Percentiles rank a stretch among this genome's conserved stretches.
These are phyloP conservation scores for Hansenula anomala DNA, from an alignment of 1,139 yeast genomes.

Conservation along the genomic window DNA sequence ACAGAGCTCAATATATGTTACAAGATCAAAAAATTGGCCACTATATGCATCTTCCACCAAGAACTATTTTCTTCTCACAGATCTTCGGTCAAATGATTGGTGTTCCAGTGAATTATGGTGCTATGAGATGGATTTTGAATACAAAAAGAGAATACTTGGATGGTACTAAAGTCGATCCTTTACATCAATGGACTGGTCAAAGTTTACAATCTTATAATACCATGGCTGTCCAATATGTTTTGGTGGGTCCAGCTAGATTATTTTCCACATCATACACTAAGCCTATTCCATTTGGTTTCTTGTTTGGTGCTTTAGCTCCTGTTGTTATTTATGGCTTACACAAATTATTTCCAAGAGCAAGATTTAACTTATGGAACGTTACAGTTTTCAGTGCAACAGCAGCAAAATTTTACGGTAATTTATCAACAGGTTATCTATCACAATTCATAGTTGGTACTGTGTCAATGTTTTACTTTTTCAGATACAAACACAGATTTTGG, in stretches of 20 bases:
- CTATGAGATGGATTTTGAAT: slow-evolving; percentile 40
- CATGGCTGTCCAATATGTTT: slow-evolving; percentile 46
- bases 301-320: slow-evolving; percentile 37
- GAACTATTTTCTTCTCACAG: slow-evolving; percentile 42
- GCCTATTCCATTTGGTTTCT: slow-evolving; percentile 40
- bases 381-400: slow-evolving; percentile 45
- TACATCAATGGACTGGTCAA: slow-evolving; percentile 53
- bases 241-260: slow-evolving; percentile 41
- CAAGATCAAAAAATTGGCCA: slow-evolving; percentile 46
- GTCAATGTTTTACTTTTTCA: slow-evolving; percentile 40
- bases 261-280: slow-evolving; percentile 32
- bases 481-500: slow-evolving; percentile 35
- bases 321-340: slow-evolving; percentile 29
- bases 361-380: slow-evolving; percentile 40
- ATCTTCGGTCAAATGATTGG: slow-evolving; percentile 47
- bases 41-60: slow-evolving; percentile 45
- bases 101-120: slow-evolving; percentile 43
- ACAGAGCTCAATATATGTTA: slow-evolving; percentile 44
- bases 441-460: slow-evolving; percentile 42
- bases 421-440: slow-evolving; percentile 46
- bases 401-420: slow-evolving; percentile 43
- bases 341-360: slow-evolving; percentile 14
- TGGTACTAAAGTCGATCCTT: slow-evolving; percentile 38
- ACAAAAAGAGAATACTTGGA: slow-evolving; percentile 34
- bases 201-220: slow-evolving; percentile 36